phyloP scores from a whole-genome alignment of 1,284 basidiomycete genomes.

The Schizophyllum amplum region DNA sequence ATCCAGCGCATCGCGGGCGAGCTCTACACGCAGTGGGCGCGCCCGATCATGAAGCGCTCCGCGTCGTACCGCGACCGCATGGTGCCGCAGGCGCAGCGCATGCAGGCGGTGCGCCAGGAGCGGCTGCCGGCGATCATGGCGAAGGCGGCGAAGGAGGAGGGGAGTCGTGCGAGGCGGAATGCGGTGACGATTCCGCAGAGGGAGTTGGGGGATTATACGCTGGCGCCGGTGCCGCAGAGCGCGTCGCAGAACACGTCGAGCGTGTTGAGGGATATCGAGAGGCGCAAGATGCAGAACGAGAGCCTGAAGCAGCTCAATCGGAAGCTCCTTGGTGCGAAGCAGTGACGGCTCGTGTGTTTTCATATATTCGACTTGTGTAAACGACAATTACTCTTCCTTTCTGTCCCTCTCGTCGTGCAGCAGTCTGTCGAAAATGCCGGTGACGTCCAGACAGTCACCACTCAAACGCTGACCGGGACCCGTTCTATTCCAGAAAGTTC shows the following conservation, averaged over 20 bases:
- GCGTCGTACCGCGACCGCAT: slow-evolving; percentile 76
- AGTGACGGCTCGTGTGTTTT: no score
- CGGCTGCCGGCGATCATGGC: slow-evolving; percentile 65
- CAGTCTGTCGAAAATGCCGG: no score
- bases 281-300: not conserved
- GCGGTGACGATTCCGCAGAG: slow-evolving; percentile 71
- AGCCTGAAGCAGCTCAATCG: not conserved
- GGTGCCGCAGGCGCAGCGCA: slow-evolving; percentile 44
- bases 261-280: not conserved
- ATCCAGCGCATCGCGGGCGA: slow-evolving; percentile 79
- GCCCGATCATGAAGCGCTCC: slow-evolving; percentile 91
- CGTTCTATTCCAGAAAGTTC: no score
- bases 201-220: slow-evolving; percentile 62
- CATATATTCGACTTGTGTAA: no score
- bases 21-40: slow-evolving; percentile 83
- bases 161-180: slow-evolving; percentile 52
- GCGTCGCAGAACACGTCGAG: slow-evolving; percentile 15
- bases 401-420: no score
- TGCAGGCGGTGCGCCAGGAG: slow-evolving; percentile 37
- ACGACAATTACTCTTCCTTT: no score
- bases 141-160: slow-evolving; percentile 47
- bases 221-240: slow-evolving; percentile 56
- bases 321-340: not conserved
- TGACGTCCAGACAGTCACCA: no score
- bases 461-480: no score